Percentiles rank a stretch among this genome's conserved stretches.
Evolutionary conservation across 352 stramenopile genomes (phyloP).

Genomic region (Phytopythium cucurbitacearum): DNA sequence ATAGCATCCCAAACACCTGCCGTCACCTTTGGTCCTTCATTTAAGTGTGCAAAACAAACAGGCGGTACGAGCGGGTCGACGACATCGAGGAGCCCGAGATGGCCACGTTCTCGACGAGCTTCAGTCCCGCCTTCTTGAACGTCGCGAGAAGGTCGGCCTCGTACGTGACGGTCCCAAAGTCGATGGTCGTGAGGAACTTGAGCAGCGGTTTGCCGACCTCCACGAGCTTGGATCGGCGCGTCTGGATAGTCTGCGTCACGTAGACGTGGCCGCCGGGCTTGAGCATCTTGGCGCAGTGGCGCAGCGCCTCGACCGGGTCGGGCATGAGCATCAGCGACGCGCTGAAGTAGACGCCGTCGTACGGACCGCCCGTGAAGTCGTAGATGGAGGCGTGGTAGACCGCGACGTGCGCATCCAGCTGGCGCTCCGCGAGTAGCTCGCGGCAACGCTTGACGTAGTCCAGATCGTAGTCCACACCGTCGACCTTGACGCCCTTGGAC

Average conservation of each 20-base stretch:
- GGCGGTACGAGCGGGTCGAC: constrained; percentile 61
- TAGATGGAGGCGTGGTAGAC: constrained; percentile 83
- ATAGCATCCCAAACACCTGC: no score
- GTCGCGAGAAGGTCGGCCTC: constrained; percentile 65
- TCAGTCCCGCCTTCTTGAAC: constrained; percentile 62
- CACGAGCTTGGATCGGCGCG: constrained; percentile 49
- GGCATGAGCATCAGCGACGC: constrained; percentile 91
- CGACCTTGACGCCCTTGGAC: constrained; percentile 65
- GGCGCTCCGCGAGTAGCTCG: constrained; percentile 29
- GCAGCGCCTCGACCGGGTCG: constrained; percentile 78
- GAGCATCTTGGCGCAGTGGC: constrained; percentile 59
- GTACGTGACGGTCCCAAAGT: constrained; percentile 89
- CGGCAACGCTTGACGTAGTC: constrained; percentile 82
- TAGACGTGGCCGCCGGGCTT: constrained; percentile 70
- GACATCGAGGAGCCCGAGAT: constrained; percentile 54
- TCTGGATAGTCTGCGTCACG: constrained; percentile 92
- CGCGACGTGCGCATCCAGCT: constrained; percentile 41
- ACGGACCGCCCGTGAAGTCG: constrained; percentile 59
- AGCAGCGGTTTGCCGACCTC: constrained; percentile 85
- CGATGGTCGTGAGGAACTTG: constrained; percentile 92
- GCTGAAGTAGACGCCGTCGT: constrained; percentile 91
- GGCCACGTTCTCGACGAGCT: constrained; percentile 42
- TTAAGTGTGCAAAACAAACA: constrained; percentile 56
- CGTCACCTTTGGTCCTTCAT: not conserved
- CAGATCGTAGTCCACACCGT: constrained; percentile 88